Base-by-base conservation (phyloP, 2,329 filamentous ascomycete species). In the Xylaria sp. region DNA sequence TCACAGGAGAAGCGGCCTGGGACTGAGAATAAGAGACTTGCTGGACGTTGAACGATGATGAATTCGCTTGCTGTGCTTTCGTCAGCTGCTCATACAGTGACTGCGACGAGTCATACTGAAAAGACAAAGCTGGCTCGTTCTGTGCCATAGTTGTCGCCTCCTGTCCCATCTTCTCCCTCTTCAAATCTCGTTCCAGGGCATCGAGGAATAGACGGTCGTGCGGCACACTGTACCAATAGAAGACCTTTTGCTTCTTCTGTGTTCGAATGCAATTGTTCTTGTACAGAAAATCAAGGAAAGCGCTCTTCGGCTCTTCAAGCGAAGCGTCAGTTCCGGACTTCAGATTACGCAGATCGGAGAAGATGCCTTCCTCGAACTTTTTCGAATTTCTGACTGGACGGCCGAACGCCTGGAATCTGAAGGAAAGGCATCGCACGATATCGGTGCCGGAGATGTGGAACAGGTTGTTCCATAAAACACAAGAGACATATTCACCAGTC, bases 251-350 rank as follows among this genome's bases (percentile, higher is more conserved):
- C 83, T 99, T 99, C 86, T 99, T 99, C 77, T 99, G 94, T 44
- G 94, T 99, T 69, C 94, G 88, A 69, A 99, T 99, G 83, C 94
- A 99, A 81, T 99, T 99, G 84, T 99, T 99, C 84, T 99, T 99
- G 86, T 99, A 99, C 50, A 99, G 83, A 75, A 97, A 99, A 77
- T 99, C 94, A 63, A 99, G 84, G 78, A 99, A 99, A 1, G 90
- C 88, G 78, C 93, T 97, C 83, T 99, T 99, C 58, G 94, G 94
- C 80, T 99, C 94, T 78, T 99, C 94, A 62, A 99, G 86, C 48
- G 94, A 97, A 53, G 94, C 94, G 80, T 99, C 94, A 69, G 93
- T 97, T 66, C 94, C 94, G 23, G 94, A 96, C 79, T 99, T 99
- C 68, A 99, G 84, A 76, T 99, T 99, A 76, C 94, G 90, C 74